Evolutionary conservation across 164 flowering plant genomes (phyloP), one percentile per base, ranked within the genome.

Genomic region (Kingdonia uniflora): DNA sequence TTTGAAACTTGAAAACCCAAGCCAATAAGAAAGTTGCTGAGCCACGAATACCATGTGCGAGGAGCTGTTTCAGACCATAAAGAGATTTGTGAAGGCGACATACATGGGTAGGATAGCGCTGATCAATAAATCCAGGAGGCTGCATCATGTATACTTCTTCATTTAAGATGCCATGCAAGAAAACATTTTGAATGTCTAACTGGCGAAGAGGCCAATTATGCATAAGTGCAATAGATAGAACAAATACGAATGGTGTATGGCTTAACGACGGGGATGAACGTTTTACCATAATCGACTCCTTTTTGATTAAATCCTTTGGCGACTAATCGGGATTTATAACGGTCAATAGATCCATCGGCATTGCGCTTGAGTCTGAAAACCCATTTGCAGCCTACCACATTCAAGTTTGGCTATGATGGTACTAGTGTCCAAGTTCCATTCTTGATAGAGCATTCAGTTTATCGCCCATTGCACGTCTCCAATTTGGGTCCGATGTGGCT

Each of bases 61-160:
- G 41, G 54, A 25, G 42, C 23, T 51, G 54, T 33, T 51, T 37
- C 10, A 33, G 14, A 2, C 42, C 54, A 51, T 51, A 51, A 0
- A 51, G 8, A 1, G 54, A 19, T 11, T 51, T 51, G 14, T 51
- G 2, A 2, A 51, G 23, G 4, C 21, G 38, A 8, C 54, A 51
- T 4, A 51, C 54, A 35, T 24, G 35, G 19, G 13, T 11, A 33
- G 54, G 40, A 16, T 15, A 11, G 1, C 37, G 21, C 17, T 17
- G 15, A 23, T 51, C 54, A 2, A 26, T 19, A 17, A 15, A 51
- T 2, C 41, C 41, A 24, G 39, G 52, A 11, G 54, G 54, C 14
- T 51, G 54, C 13, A 1, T 2, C 54, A 51, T 51, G 11, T 16
- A 51, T 0, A 51, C 42, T 19, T 35, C 42, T 16, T 51, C 54